Evolutionary conservation across 2,329 filamentous ascomycete species (phyloP).

Genomic region (Penicillium occitanis): DNA sequence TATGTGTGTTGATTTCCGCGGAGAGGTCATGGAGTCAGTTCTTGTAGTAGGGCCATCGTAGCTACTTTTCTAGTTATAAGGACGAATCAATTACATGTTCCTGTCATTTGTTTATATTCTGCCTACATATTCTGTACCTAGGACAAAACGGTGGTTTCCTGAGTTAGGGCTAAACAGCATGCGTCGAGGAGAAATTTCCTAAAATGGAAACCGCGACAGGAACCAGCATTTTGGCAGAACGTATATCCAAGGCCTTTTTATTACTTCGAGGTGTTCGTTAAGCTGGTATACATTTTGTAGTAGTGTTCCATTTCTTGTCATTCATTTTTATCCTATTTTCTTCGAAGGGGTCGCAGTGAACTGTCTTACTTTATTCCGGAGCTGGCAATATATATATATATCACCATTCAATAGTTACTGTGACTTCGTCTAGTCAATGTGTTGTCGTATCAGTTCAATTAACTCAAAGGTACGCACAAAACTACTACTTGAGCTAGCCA

Average conservation of each 20-base stretch:
- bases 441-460: not conserved
- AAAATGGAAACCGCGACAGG: not conserved
- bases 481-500: not conserved
- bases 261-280: not conserved
- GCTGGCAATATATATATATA: not conserved
- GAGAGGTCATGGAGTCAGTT: not conserved
- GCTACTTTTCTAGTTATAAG: not conserved
- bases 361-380: not conserved
- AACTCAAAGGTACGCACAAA: not conserved
- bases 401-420: too few relatives aligned
- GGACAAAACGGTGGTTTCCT: not conserved
- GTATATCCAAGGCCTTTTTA: not conserved
- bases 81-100: too few relatives aligned
- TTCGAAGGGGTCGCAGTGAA: not conserved
- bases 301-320: not conserved
- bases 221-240: not conserved
- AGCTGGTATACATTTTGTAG: not conserved
- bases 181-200: not conserved
- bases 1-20: not conserved
- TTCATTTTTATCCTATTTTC: not conserved
- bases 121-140: not conserved
- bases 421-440: too few relatives aligned
- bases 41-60: not conserved
- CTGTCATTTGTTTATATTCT: too few relatives aligned
- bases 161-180: not conserved